phyloP scores from a whole-genome alignment of 2,329 filamentous ascomycete genomes.

The Westerdykella sp. region DNA sequence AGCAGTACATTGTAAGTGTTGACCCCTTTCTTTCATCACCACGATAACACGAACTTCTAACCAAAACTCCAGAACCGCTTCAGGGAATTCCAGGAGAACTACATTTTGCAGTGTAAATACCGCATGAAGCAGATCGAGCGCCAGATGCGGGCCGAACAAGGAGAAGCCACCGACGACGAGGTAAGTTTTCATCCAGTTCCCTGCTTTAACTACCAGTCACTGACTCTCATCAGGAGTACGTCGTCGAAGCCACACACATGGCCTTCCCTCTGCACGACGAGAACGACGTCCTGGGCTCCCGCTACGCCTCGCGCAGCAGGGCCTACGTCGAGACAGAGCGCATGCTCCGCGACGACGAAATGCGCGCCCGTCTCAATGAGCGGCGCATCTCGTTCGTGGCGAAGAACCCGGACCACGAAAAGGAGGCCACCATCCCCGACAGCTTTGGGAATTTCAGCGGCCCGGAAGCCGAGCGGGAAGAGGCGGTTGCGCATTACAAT shows the following conservation, averaged over 20 bases:
- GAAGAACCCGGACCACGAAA: conserved; percentile 28
- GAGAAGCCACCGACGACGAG: conserved; percentile 39
- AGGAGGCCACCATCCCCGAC: conserved; percentile 16
- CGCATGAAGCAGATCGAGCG: conserved; percentile 35
- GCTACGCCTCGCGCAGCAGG: conserved; percentile 38
- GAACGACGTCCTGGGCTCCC: conserved; percentile 27
- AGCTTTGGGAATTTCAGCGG: conserved; percentile 40
- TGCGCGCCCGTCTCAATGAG: conserved; percentile 19
- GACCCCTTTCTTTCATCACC: background rate
- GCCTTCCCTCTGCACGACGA: conserved; percentile 18
- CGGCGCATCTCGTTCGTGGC: conserved; percentile 20
- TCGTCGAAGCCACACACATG: conserved; percentile 28
- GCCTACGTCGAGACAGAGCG: conserved; percentile 37
- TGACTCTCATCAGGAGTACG: conserved; percentile 21
- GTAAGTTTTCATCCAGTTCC: conserved; percentile 12
- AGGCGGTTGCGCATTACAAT: conserved; percentile 35
- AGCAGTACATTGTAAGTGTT: conserved; percentile 34
- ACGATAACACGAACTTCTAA: conserved; percentile 2
- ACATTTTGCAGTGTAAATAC: conserved; percentile 34
- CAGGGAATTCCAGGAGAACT: conserved; percentile 27
- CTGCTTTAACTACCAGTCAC: conserved; percentile 1
- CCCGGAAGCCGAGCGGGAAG: conserved; percentile 30
- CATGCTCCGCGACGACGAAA: conserved; percentile 27
- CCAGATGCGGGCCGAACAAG: conserved; percentile 28
- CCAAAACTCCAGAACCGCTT: conserved; percentile 26